A percentile compares a stretch with the other conserved stretches of the same genome.
These are phyloP conservation scores for Leishmania braziliensis DNA, from an alignment of 208 protist genomes.

Conservation along the genomic window DNA sequence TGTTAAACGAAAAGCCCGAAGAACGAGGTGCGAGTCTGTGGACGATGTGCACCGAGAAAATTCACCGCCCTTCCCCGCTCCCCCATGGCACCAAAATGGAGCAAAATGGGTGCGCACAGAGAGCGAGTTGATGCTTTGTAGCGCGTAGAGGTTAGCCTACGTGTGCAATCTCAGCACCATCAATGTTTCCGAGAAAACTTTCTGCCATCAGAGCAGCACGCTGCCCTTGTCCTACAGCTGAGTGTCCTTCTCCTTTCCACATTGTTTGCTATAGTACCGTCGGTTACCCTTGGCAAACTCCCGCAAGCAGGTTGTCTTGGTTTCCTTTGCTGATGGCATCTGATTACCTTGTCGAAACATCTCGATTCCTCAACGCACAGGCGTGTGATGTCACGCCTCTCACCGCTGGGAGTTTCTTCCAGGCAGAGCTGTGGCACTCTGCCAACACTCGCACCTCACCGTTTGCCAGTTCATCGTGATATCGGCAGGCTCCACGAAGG, in stretches of 20 bases:
- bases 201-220: neutral
- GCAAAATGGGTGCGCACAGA: neutral
- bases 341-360: neutral
- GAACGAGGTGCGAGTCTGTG: neutral
- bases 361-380: neutral
- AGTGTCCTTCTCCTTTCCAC: neutral
- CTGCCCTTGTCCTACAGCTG: neutral
- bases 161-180: neutral
- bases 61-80: too few relatives aligned
- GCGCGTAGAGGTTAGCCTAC: neutral
- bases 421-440: neutral
- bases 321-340: neutral
- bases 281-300: neutral
- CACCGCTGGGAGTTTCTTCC: neutral
- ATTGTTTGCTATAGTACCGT: neutral
- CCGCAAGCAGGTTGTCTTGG: neutral
- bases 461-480: neutral
- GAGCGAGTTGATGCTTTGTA: neutral
- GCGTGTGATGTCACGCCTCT: neutral
- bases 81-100: neutral
- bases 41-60: neutral
- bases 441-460: neutral
- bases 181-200: neutral
- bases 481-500: neutral
- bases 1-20: neutral